A percentile compares a stretch with the other conserved stretches of the same genome.
Evolutionary conservation across 1,284 basidiomycete species (phyloP).

Genomic region (Sparassis latifolia): DNA sequence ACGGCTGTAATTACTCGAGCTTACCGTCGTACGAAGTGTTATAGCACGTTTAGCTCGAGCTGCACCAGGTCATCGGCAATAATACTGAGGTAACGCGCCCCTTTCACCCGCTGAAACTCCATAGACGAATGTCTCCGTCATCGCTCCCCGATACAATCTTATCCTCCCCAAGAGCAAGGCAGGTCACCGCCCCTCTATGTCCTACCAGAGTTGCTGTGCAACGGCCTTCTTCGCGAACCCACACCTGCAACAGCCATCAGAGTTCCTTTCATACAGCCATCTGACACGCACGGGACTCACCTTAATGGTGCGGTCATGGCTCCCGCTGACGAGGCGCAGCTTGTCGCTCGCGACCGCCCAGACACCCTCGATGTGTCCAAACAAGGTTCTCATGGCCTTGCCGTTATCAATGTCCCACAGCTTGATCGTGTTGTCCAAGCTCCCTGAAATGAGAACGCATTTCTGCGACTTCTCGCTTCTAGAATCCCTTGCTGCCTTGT

Average conservation of each 20-base stretch:
- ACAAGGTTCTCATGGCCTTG: conserved; percentile 77
- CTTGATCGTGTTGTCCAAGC: conserved; percentile 94
- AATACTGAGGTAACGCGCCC: too few species aligned
- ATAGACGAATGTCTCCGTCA: conserved; percentile 76
- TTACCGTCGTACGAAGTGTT: too few species aligned
- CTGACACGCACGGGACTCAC: conserved; percentile 28
- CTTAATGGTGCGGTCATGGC: conserved; percentile 91
- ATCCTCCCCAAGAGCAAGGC: conserved; percentile 87
- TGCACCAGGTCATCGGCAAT: too few species aligned
- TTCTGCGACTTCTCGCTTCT: conserved; percentile 25
- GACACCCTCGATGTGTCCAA: conserved; percentile 96
- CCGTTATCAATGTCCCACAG: conserved; percentile 94
- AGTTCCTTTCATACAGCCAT: neutral
- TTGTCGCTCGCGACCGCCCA: conserved; percentile 95
- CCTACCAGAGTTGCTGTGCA: conserved; percentile 92
- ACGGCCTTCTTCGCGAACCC: conserved; percentile 86
- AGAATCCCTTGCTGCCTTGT: conserved; percentile 1
- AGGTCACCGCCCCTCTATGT: conserved; percentile 91
- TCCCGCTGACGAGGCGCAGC: conserved; percentile 85
- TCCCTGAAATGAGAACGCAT: conserved; percentile 84
- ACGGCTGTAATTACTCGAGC: too few species aligned
- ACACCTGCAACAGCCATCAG: conserved; percentile 50
- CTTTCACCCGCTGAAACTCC: conserved; percentile 61
- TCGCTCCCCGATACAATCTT: conserved; percentile 95
- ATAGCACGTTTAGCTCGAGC: too few species aligned